phyloP scores from a whole-genome alignment of 2,329 filamentous ascomycete genomes.

The Microsporum canis region DNA sequence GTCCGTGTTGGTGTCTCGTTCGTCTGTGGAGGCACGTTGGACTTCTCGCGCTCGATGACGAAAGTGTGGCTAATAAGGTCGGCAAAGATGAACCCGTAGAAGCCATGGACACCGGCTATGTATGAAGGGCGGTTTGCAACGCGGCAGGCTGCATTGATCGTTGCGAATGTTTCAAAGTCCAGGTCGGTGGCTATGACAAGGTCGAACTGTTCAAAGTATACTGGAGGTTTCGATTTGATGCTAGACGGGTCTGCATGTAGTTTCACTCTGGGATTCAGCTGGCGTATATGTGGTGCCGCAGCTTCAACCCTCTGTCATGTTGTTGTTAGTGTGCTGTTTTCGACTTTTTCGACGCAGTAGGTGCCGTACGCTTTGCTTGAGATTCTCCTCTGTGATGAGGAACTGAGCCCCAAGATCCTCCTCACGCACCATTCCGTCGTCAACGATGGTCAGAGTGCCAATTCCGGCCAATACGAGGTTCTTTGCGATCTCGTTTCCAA shows the following conservation, averaged over 20 bases:
- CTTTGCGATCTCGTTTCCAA: slow-evolving; percentile 92
- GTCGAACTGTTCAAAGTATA: slow-evolving; percentile 70
- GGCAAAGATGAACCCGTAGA: slow-evolving; percentile 91
- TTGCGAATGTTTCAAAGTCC: slow-evolving; percentile 58
- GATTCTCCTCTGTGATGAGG: slow-evolving; percentile 59
- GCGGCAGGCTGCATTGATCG: slow-evolving; percentile 78
- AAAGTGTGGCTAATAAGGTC: slow-evolving; percentile 87
- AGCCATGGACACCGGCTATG: slow-evolving; percentile 71
- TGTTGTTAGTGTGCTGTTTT: background rate
- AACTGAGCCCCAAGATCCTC: slow-evolving; percentile 75
- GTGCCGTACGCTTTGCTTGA: slow-evolving; percentile 58
- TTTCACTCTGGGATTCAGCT: slow-evolving; percentile 78
- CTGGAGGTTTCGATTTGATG: slow-evolving; percentile 55
- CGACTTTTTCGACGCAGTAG: background rate
- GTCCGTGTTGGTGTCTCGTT: slow-evolving; percentile 67
- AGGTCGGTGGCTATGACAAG: slow-evolving; percentile 85
- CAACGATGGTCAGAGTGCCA: slow-evolving; percentile 76
- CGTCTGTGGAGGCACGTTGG: slow-evolving; percentile 55
- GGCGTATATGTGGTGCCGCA: slow-evolving; percentile 63
- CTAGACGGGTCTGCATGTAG: slow-evolving; percentile 59
- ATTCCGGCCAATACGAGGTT: slow-evolving; percentile 93
- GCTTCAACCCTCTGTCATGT: slow-evolving; percentile 61
- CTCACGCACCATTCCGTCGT: slow-evolving; percentile 62
- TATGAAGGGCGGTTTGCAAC: slow-evolving; percentile 74
- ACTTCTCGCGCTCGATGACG: slow-evolving; percentile 71